phyloP scores from a whole-genome alignment of 345 rosid species.

The Arabidopsis arenosa region DNA sequence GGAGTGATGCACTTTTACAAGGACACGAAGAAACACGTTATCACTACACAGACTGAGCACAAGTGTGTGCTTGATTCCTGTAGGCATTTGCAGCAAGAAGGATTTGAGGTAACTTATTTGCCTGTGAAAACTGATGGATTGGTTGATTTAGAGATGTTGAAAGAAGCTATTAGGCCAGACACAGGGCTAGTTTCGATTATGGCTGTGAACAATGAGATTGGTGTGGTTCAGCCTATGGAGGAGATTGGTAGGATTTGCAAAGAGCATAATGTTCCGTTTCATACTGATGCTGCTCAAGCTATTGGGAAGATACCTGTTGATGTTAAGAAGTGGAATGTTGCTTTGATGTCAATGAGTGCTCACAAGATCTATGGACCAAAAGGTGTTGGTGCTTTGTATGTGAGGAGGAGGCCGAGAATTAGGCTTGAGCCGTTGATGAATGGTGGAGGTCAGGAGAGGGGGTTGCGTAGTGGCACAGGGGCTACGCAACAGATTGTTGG shows the following conservation, averaged over 20 bases:
- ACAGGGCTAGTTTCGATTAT: constrained; percentile 87
- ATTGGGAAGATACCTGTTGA: constrained; percentile 90
- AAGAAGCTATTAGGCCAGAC: constrained; percentile 70
- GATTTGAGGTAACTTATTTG: constrained; percentile 87
- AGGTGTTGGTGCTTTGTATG: constrained; percentile 91
- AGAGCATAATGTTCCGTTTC: constrained; percentile 80
- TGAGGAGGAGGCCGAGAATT: constrained; percentile 83
- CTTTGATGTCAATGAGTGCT: constrained; percentile 93
- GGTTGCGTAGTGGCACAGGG: constrained; percentile 90
- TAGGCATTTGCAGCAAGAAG: constrained; percentile 95
- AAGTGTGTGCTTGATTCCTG: constrained; percentile 95
- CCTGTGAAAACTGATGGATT: constrained; percentile 79
- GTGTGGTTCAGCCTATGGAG: constrained; percentile 92
- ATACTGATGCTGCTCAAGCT: constrained; percentile 95
- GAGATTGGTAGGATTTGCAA: constrained; percentile 87
- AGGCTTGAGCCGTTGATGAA: constrained; percentile 91
- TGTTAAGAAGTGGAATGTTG: constrained; percentile 89
- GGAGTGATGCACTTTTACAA: constrained; percentile 94
- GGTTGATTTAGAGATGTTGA: constrained; percentile 67
- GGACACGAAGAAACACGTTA: constrained; percentile 86
- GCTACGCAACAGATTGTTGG: constrained; percentile 89
- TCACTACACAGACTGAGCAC: constrained; percentile 97
- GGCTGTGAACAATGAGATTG: constrained; percentile 98
- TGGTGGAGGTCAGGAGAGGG: constrained; percentile 99
- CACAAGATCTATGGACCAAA: constrained; percentile 93